Percentiles rank a stretch among this genome's conserved stretches.
phyloP scores from a whole-genome alignment of 768 basidiomycete species.

The Sarcodon sp. region DNA sequence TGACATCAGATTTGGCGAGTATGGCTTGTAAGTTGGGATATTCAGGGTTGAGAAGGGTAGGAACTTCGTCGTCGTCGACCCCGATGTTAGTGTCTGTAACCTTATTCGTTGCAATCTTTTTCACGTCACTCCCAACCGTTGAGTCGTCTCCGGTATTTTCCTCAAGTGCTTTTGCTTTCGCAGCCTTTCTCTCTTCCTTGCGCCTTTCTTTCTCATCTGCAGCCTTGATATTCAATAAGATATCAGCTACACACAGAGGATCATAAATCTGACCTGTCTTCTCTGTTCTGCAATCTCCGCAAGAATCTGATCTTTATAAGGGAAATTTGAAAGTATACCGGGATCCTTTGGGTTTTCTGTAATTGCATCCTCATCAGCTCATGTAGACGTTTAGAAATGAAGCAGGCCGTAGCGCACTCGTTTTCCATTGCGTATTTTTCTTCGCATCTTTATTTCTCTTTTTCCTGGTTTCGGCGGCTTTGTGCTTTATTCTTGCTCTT shows the following conservation, averaged over 20 bases:
- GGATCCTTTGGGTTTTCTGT: slow-evolving; percentile 78
- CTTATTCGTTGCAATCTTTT: slow-evolving; percentile 15
- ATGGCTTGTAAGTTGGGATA: slow-evolving; percentile 52
- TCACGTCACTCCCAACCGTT: slow-evolving; percentile 28
- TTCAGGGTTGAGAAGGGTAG: slow-evolving; percentile 50
- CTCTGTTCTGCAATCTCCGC: slow-evolving; percentile 83
- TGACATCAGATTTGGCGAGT: slow-evolving; percentile 64
- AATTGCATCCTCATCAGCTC: slow-evolving; percentile 3
- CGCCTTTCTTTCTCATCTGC: slow-evolving; percentile 64
- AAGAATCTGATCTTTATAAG: slow-evolving; percentile 88
- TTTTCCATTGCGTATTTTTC: slow-evolving; percentile 81
- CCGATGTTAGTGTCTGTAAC: slow-evolving; percentile 5
- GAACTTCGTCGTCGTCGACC: slow-evolving; percentile 38
- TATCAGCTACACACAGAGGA: background rate
- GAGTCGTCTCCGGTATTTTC: slow-evolving; percentile 12
- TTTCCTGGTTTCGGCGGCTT: slow-evolving; percentile 63
- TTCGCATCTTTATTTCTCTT: slow-evolving; percentile 66
- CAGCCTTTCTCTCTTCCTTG: slow-evolving; percentile 52
- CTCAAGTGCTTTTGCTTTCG: slow-evolving; percentile 15
- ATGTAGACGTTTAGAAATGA: background rate
- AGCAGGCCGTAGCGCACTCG: slow-evolving; percentile 39
- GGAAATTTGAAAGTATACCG: slow-evolving; percentile 87
- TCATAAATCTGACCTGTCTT: slow-evolving; percentile 37
- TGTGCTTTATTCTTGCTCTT: slow-evolving; percentile 60
- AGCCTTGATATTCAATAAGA: slow-evolving; percentile 26